Evolutionary conservation across 306 rosid species (phyloP), one percentile per base, ranked within the genome.

Genomic region (Quercus agrifolia): DNA sequence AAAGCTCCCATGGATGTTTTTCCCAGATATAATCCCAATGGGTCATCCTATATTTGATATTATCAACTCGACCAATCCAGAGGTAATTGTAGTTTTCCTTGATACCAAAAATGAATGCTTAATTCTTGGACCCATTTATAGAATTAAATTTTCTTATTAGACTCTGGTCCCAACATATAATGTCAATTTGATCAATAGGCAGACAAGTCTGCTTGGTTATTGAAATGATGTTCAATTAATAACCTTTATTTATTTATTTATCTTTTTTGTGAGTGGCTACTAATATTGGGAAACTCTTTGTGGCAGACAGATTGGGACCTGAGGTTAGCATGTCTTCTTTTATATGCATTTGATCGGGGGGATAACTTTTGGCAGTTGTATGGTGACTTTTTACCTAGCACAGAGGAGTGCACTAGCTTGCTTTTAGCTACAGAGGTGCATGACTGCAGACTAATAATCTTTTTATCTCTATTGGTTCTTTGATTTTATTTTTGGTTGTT

Each of bases 221-320:
- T 10, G 52, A 21, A 31, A 52, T 49, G 4, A 41, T 61, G 74
- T 27, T 81, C 66, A 70, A n/a, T 63, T 57, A 57, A 59, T 51
- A 19, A 13, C 75, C 9, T n/a, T 67, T 68, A 14, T 35, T n/a
- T 35, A 3, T 4, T 67, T 4, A 4, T 41, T 21, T 25, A 20
- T 62, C 3, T 4, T 12, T 74, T 71, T 71, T 75, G 74, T 73
- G 77, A 38, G n/a, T 77, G 69, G 57, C 49, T 82, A 77, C 76
- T 74, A 74, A 77, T 70, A 75, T 76, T 70, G 86, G 76, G 51
- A 38, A 33, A 86, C 80, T 81, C 77, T 80, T 84, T 86, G 85
- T 92, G 91, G 82, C 99, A 95, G 98, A 91, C 97, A 90, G 99
- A 90, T 84, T 95, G 97, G 98, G 97, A 95, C 87, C 81, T 95